Base-by-base conservation (phyloP, 345 rosid genomes). In the Euphorbia tirucalli region DNA sequence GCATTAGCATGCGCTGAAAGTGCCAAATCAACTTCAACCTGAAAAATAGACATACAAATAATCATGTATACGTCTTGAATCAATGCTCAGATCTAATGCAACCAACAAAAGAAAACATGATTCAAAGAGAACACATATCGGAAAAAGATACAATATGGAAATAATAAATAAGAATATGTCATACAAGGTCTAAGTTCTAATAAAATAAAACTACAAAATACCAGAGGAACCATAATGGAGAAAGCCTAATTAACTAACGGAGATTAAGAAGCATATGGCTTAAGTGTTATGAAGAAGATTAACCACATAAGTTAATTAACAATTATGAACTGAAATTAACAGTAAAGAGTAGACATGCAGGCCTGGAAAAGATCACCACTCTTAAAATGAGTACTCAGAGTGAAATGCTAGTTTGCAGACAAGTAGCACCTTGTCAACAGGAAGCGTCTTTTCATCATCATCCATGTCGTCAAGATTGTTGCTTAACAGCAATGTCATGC, bases 391-490 rank as follows among this genome's bases (percentile, higher is more conserved):
- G 25, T 11, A 16, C 59, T 43, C 28, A 31, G n/a, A 60, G 28
- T 27, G 11, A 27, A 48, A n/a, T 61, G 11, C 62, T 39, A 39
- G 5, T 27, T 70, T 44, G 71, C 46, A 78, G 6, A 48, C 54
- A 70, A 75, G 24, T 5, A 60, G 18, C n/a, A 92, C 99, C 99
- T 93, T 95, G 73, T 93, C 96, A 70, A 73, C 99, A 1, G 99
- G 99, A 54, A 90, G 87, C 15, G 98, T 92, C 88, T 86, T 92
- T 84, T 90, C 99, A 72, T 92, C 97, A 75, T 90, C 99, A 78
- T 95, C 93, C 98, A 95, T 93, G 80, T 92, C 99, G 82, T 95
- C 96, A 35, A 95, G 94, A 85, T 95, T 93, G 81, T 95, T 95
- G 85, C 97, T 88, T 75, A 95, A 75, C 73, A 95, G 82, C 87